Evolutionary conservation across 768 basidiomycete genomes (phyloP), one percentile per base, ranked within the genome.

Genomic region (Myochromella boudieri): DNA sequence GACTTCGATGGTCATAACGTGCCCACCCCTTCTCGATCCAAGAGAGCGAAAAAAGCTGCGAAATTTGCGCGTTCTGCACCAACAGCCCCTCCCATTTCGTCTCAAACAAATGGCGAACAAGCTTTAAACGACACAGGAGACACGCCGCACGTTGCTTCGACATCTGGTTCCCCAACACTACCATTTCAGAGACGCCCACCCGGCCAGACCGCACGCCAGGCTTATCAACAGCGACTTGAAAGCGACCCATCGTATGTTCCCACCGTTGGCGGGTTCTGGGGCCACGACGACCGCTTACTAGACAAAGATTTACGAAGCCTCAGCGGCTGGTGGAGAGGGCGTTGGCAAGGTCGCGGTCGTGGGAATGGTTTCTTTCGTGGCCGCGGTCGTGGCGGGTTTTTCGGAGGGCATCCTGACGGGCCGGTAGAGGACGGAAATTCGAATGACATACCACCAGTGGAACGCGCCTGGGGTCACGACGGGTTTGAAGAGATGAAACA

Each of bases 201-300:
- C 2, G 79, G 79, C 3, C 82, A 81, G 48, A 76, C 80, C 18
- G 89, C 84, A 29, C 87, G 93, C 38, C 90, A 93, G 62, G 87
- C 83, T 15, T 95, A 97, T 66, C 85, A 91, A 52, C 79, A 89
- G 53, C 82, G 85, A 24, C 72, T 95, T 20, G 85, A 91, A 47
- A 72, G 68, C 9, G 94, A 97, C 62, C 93, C 94, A 1, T 89
- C 91, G 2, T 93, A 85, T 62, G 87, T 91, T 22, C 94, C 94
- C 18, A 87, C 84, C 20, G 87, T 95, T 18, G 94, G 94, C 44
- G 86, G 85, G 52, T 97, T 97, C 61, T 97, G 91, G 92, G 85
- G 89, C 4, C 94, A 97, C 61, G 94, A 97, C 64, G 93, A 95
- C 63, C 84, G 94, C 37, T 69, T 93, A 44, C 70, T 91, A 61